phyloP scores from a whole-genome alignment of 306 rosid species.

The Quercus bicolor region DNA sequence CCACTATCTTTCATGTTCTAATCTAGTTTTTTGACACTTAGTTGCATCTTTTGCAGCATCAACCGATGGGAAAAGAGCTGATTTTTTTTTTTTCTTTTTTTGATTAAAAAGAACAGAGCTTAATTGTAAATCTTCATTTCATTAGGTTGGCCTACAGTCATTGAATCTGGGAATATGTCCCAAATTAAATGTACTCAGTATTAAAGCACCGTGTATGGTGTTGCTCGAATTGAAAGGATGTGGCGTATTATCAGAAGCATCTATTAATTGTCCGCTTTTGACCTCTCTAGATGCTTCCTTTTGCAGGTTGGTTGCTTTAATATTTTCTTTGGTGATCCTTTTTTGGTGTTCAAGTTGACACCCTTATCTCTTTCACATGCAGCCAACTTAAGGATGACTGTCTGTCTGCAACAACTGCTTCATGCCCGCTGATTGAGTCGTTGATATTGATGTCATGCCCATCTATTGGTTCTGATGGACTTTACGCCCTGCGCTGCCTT shows the following conservation, averaged over 20 bases:
- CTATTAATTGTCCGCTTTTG: conserved; percentile 83
- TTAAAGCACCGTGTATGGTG: conserved; percentile 76
- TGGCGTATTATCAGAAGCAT: conserved; percentile 86
- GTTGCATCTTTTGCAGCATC: background rate
- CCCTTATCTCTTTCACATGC: conserved; percentile 31
- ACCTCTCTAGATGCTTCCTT: conserved; percentile 94
- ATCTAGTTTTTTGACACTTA: background rate
- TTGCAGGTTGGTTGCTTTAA: conserved; percentile 64
- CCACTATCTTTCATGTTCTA: background rate
- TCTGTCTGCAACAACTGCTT: conserved; percentile 85
- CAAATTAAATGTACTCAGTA: conserved; percentile 61
- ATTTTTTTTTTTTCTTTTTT: too few species aligned
- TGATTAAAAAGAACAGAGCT: background rate
- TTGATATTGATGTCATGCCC: conserved; percentile 94
- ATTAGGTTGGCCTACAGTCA: conserved; percentile 87
- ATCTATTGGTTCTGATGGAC: conserved; percentile 82
- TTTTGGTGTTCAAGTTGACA: conserved; percentile 27
- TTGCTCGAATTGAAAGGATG: conserved; percentile 96
- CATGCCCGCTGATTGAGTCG: conserved; percentile 79
- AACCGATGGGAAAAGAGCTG: background rate
- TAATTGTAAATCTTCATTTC: conserved; percentile 8
- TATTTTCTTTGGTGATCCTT: conserved; percentile 1
- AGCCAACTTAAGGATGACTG: conserved; percentile 88
- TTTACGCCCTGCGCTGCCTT: conserved; percentile 65
- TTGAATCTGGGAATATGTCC: conserved; percentile 98